Conservation (phyloP, 441 rosid genomes). For the Cnidoscolus chayamansa region DNA sequence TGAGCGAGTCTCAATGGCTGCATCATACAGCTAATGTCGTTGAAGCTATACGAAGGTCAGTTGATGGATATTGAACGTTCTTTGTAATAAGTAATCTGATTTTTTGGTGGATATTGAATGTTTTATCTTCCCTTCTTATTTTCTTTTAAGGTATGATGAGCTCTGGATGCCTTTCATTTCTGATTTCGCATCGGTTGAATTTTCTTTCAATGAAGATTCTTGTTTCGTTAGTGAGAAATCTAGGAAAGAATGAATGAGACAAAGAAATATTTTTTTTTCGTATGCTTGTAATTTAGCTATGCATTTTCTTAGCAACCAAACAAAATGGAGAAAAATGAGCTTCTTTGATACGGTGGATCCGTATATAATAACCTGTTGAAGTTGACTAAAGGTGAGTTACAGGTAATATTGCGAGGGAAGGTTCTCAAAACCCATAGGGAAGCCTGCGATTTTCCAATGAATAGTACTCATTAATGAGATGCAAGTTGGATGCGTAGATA, state of each 20-base stretch:
- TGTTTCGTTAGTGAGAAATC: slow-evolving; percentile 33
- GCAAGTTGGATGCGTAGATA: slow-evolving; percentile 57
- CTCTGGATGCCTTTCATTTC: slow-evolving; percentile 92
- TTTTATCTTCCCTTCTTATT: neutral
- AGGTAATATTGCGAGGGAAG: slow-evolving; percentile 60
- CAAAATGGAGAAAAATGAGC: neutral
- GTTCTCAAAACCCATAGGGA: slow-evolving; percentile 72
- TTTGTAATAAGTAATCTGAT: slow-evolving; percentile 1
- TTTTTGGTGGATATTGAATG: slow-evolving; percentile 13
- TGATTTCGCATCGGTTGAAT: slow-evolving; percentile 54
- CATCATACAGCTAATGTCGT: slow-evolving; percentile 43
- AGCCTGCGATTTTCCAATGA: slow-evolving; percentile 69
- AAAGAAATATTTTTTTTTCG: neutral
- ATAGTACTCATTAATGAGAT: slow-evolving; percentile 71
- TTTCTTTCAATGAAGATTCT: neutral
- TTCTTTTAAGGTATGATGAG: slow-evolving; percentile 62
- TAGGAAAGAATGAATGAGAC: slow-evolving; percentile 4
- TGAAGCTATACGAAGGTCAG: slow-evolving; percentile 76
- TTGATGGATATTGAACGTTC: neutral
- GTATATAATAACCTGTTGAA: neutral
- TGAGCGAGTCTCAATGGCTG: slow-evolving; percentile 61
- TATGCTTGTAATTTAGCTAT: too few relatives aligned
- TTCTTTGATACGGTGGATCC: neutral
- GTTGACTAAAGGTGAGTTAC: slow-evolving; percentile 46
- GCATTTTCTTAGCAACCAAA: neutral